Evolutionary conservation across 371 early-diverging fungal genomes (phyloP).

Genomic region (Homolaphlyctis polyrhiza): DNA sequence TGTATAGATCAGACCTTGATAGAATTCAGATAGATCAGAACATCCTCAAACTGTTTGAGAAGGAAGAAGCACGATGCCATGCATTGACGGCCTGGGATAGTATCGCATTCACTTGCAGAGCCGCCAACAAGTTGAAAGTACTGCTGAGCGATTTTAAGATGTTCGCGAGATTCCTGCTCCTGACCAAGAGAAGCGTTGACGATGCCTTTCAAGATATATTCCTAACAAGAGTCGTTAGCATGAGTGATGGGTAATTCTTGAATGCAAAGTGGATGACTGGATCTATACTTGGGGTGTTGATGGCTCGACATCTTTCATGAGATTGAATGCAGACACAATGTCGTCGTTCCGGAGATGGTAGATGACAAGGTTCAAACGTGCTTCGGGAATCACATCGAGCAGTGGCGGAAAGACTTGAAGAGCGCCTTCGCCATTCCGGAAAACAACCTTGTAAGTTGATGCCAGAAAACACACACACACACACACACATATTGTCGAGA

Average conservation of each 20-base stretch:
- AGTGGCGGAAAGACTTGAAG: conserved; percentile 44
- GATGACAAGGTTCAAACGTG: conserved; percentile 49
- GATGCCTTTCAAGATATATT: conserved; percentile 53
- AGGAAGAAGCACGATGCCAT: conserved; percentile 55
- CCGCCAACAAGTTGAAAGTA: conserved; percentile 54
- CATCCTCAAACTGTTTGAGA: conserved; percentile 51
- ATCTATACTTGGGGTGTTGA: conserved; percentile 37
- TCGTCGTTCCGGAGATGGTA: conserved; percentile 49
- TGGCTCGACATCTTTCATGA: conserved; percentile 54
- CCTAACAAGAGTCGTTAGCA: conserved; percentile 12
- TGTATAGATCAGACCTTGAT: conserved; percentile 37
- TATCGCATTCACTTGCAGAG: conserved; percentile 51
- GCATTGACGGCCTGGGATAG: conserved; percentile 53
- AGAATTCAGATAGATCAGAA: conserved; percentile 48
- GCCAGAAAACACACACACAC: too few relatives aligned
- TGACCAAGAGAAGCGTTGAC: conserved; percentile 48
- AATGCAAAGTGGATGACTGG: neutral
- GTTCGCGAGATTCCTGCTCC: conserved; percentile 48
- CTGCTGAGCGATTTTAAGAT: conserved; percentile 53
- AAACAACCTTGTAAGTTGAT: conserved; percentile 38
- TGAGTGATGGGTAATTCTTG: neutral
- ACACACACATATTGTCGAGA: neutral
- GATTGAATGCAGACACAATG: conserved; percentile 40
- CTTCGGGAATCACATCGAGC: conserved; percentile 52
- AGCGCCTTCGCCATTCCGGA: conserved; percentile 46